Evolutionary conservation across 768 basidiomycete species (phyloP).

Genomic region (Leucocoprinus leucothites): DNA sequence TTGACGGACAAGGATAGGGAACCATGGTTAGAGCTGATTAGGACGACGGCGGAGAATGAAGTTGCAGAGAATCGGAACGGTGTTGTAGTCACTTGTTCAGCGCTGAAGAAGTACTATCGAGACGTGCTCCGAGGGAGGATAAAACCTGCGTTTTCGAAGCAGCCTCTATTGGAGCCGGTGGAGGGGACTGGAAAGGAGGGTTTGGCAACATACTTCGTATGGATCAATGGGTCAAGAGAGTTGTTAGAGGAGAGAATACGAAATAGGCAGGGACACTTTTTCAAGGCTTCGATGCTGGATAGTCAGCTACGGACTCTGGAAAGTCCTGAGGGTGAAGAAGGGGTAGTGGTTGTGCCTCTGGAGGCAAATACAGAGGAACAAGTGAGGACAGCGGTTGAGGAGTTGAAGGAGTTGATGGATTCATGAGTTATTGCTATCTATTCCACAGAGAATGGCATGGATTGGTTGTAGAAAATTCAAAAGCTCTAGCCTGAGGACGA

Average conservation of each 20-base stretch:
- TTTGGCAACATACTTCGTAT: conserved; percentile 77
- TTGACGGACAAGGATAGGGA: conserved; percentile 79
- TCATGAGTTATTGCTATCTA: neutral
- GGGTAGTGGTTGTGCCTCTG: conserved; percentile 60
- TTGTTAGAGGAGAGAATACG: conserved; percentile 62
- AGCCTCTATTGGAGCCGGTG: too few relatives aligned
- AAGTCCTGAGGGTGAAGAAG: conserved; percentile 62
- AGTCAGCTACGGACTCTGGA: conserved; percentile 75
- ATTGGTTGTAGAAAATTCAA: neutral
- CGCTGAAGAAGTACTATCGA: conserved; percentile 79
- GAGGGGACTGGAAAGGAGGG: conserved; percentile 9
- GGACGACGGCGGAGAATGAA: conserved; percentile 55
- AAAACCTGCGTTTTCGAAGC: conserved; percentile 11
- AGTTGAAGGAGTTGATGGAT: conserved; percentile 26
- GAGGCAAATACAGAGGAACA: conserved; percentile 56
- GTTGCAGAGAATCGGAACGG: conserved; percentile 34
- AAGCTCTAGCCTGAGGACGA: neutral
- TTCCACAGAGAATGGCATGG: neutral
- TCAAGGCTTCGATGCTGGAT: conserved; percentile 80
- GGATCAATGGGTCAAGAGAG: conserved; percentile 58
- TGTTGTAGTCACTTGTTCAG: conserved; percentile 84
- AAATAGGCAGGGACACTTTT: conserved; percentile 70
- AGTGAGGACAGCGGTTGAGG: conserved; percentile 40
- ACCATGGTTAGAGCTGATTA: conserved; percentile 81
- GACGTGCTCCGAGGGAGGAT: conserved; percentile 68